A percentile compares a stretch with the other conserved stretches of the same genome.
Conservation (phyloP, 768 basidiomycete genomes). For the Leucocoprinus birnbaumii region DNA sequence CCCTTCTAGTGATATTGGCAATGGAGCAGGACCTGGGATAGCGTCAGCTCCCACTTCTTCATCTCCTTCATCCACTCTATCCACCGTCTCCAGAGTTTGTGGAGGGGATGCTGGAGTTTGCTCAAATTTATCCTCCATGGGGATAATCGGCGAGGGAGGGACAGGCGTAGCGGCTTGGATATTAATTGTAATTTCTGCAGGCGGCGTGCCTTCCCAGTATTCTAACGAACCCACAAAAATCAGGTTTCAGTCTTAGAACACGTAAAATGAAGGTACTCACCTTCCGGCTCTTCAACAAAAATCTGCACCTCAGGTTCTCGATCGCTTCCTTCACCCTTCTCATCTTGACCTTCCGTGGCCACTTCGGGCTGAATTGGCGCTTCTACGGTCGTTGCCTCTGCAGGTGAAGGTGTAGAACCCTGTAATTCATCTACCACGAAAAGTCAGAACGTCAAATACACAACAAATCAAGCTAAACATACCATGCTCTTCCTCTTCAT, state of each 20-base stretch:
- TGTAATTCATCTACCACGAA: not conserved
- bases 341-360: not conserved
- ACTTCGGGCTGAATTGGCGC: not conserved
- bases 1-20: not conserved
- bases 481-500: not conserved
- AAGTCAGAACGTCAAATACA: not conserved
- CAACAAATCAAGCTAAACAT: not conserved
- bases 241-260: not conserved
- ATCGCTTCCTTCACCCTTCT: not conserved
- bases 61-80: not conserved
- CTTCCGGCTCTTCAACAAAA: conserved; percentile 1
- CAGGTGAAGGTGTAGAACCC: not conserved
- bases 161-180: not conserved
- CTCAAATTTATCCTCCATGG: not conserved
- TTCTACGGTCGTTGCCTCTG: not conserved
- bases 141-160: not conserved
- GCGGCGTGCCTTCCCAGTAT: not conserved
- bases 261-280: not conserved
- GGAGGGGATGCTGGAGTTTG: not conserved
- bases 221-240: not conserved
- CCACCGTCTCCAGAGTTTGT: not conserved
- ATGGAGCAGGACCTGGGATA: not conserved
- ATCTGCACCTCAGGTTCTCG: not conserved
- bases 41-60: not conserved
- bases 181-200: conserved; percentile 1